Base-by-base conservation (phyloP, 306 rosid genomes). In the Carpinus fangiana region DNA sequence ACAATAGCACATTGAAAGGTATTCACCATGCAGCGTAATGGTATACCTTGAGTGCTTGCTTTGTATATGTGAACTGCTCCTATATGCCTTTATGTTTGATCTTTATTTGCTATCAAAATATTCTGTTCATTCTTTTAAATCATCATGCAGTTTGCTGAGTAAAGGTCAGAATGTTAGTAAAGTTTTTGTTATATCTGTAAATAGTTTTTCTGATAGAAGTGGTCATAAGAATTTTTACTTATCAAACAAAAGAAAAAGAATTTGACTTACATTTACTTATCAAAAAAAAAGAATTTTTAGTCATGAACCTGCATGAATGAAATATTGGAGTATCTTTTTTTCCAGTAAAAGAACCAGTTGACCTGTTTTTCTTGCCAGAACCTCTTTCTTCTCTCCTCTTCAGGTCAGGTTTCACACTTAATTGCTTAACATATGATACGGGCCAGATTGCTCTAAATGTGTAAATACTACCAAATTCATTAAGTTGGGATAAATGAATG, bases 91-190 rank as follows among this genome's bases (percentile, higher is more conserved):
- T 34, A 4, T 28, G 51, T 38, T 36, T 18, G 72, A 34, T 66
- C 26, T 66, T 66, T 73, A 66, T 78, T 52, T 61, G 62, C 67
- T 60, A 62, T 62, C 17, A 16, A 34, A 17, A 68, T 16, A 71
- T 79, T 76, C 1, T 74, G n/a, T 51, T 52, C 70, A 12, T 74
- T 60, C 38, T 55, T 74, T 74, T 82, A 34, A 8, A 38, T 73
- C 36, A 46, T 55, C n/a, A 12, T 72, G 21, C 14, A 28, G 12
- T 73, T 73, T 73, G 38, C 65, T 21, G 50, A 26, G 80, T 57
- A 34, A 48, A 52, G 41, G 34, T 21, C 47, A 20, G 28, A 67
- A 68, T 55, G 72, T 34, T 60, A 76, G 43, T 61, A 48, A 70
- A 82, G 65, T 73, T 28, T 74, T 74, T 76, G 68, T 48, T 46